Evolutionary conservation across 257 asterid genomes (phyloP), one percentile per base, ranked within the genome.

Genomic region (Solanum habrochaites): DNA sequence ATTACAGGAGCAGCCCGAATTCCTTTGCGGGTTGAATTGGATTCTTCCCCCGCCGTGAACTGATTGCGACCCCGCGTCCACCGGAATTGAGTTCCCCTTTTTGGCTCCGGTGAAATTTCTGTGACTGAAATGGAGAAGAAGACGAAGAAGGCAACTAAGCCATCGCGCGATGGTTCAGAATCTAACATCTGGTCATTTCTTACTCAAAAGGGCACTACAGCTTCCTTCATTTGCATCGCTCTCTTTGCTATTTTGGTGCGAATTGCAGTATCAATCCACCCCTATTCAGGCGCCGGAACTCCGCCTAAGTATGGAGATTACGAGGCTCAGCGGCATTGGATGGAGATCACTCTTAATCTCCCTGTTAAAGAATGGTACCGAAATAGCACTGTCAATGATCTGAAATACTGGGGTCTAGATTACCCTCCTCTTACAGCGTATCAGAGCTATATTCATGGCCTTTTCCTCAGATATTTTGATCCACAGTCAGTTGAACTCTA

Each of bases 281-380:
- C 98, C 3, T 97, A 97, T 86, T 97, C 99, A 62, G 99, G 99
- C 86, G 96, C 98, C 69, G 89, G 89, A 42, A 96, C 93, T 67
- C 99, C 99, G 37, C 99, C 99, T 15, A 93, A 71, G 89, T 95
- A 92, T 67, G 99, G 99, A 2, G 99, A 97, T 90, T 97, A 90
- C 89, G 99, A 97, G 93, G 99, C 99, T 49, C 99, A 97, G 91
- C 95, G 99, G 87, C 99, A 97, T 86, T 97, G 99, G 99, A 97
- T 97, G 99, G 99, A 97, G 94, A 94, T 97, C 82, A 94, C 99
- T 4, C 83, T 88, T 88, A 97, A 95, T 87, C 95, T 95, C 37
- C 98, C 99, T 21, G 93, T 93, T 49, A 90, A 87, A 87, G 95
- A 97, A 39, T 97, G 99, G 99, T 96, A 97, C 52, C 93, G 91